phyloP scores from a whole-genome alignment of 148 eudicot species.

The Heliosperma pusillum region DNA sequence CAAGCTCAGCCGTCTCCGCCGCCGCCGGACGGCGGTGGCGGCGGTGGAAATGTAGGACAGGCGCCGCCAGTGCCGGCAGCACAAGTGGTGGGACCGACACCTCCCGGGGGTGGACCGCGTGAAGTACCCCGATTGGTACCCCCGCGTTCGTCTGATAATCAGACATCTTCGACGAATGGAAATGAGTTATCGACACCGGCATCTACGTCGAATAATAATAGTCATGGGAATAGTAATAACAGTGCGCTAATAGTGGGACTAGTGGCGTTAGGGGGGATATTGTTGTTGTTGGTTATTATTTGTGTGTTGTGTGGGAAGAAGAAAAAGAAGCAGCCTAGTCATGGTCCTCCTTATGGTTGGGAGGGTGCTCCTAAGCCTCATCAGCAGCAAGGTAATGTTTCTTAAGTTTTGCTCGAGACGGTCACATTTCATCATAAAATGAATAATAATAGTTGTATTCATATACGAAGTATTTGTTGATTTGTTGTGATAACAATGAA shows the following conservation, averaged over 20 bases:
- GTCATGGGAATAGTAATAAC: neutral
- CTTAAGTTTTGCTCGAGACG: too few relatives aligned
- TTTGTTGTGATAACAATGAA: neutral
- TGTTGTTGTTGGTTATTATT: slow-evolving; percentile 25
- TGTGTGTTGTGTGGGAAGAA: slow-evolving; percentile 28
- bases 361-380: slow-evolving; percentile 23
- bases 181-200: neutral
- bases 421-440: too few relatives aligned
- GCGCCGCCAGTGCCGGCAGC: neutral
- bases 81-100: neutral
- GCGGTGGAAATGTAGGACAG: neutral
- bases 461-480: too few relatives aligned
- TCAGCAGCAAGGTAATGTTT: slow-evolving; percentile 48
- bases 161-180: neutral
- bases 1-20: neutral
- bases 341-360: slow-evolving; percentile 32
- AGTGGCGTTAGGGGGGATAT: slow-evolving; percentile 14
- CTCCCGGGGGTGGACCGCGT: slow-evolving; percentile 11
- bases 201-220: neutral
- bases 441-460: too few relatives aligned
- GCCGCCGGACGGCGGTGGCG: neutral
- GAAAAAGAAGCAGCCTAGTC: slow-evolving; percentile 32
- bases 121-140: slow-evolving; percentile 7
- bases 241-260: slow-evolving; percentile 22
- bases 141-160: neutral